Base-by-base conservation (phyloP, 106 monocot species). In the Dactylorhiza incarnata region DNA sequence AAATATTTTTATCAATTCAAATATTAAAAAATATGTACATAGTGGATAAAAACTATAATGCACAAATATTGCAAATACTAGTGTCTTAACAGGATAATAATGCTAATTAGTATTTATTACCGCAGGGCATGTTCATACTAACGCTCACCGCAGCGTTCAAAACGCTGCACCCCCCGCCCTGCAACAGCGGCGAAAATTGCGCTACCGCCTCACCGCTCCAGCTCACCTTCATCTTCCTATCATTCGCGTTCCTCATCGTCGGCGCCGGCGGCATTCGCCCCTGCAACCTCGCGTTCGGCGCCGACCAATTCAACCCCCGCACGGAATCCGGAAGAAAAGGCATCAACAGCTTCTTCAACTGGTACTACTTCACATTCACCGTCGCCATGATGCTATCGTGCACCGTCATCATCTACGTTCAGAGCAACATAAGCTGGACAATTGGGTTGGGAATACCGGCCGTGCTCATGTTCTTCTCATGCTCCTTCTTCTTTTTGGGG, bases 271-370 rank as follows among this genome's bases (percentile, higher is more conserved):
- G 93, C 0, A 88, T 96, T 76, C 77, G 95, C 3, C 95, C 95
- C 7, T 96, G 95, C 81, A 93, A 83, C 79, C 85, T 96, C 24
- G 83, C 95, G 8, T 96, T 96, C 48, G 95, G 93, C 16, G 90
- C 86, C 0, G 95, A 96, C 89, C 95, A 96, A 71, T 96, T 96
- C 79, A 73, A 96, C 53, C 86, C 90, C 2, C 54, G 73, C 8
- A 93, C 90, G 0, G 93, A 91, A 23, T 77, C 82, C 0, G 93
- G 93, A 1, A 66, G 74, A 77, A 76, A 78, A 46, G 92, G 90
- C 25, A 93, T 95, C 83, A 83, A 80, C 83, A 96, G 93, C 81
- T 96, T 96, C 89, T 93, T 96, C 89, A 94, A 91, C 76, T 89
- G 91, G 89, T 94, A 91, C 87, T 96, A 93, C 82, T 88, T 93